Base-by-base conservation (phyloP, 1,284 basidiomycete genomes). In the Leccinum fuscescens region DNA sequence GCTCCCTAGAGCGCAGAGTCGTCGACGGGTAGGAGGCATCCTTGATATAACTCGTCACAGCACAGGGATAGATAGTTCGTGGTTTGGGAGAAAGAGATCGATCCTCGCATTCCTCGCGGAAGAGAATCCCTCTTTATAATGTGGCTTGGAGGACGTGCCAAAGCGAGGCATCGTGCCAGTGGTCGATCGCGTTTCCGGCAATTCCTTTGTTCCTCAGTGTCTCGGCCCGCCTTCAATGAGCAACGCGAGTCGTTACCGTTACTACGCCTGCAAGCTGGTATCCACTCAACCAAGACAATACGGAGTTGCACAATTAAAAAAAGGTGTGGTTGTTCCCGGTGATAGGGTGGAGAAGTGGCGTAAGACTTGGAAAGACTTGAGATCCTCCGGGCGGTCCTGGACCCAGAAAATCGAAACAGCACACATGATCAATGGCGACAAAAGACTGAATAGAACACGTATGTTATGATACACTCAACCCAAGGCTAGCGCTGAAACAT, bases 21-120 rank as follows among this genome's bases (percentile, higher is more conserved):
- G 62, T 55, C 66, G 66, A 53, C 71, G 58, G 3, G 64, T 24
- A 44, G 69, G 71, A n/a, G 69, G 68, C 71, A 73, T 73, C 4
- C 15, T 61, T 31, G 35, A 6, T 20, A 22, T 4, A 2, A 48
- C 12, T 46, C 6, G 27, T 56, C 24, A 51, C 33, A 12, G 46
- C 55, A 31, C 7, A 20, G 9, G 12, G 54, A 46, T 37, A 15
- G 57, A 42, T 22, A 8, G 33, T 6, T 50, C 35, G 35, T 33
- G 59, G 2, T 46, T n/a, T 46, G 20, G 15, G 48, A 37, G 48
- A 33, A 39, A 39, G 15, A 9, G 8, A 39, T n/a, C 15, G 37
- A 46, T 20, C 17, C 17, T 20, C 17, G 6, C 17, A 46, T 46
- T 22, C 11, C 44, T 3, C n/a, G n/a, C 17, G 17, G 42, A 44